phyloP scores from a whole-genome alignment of 306 rosid species.

The Cucurbita moschata region DNA sequence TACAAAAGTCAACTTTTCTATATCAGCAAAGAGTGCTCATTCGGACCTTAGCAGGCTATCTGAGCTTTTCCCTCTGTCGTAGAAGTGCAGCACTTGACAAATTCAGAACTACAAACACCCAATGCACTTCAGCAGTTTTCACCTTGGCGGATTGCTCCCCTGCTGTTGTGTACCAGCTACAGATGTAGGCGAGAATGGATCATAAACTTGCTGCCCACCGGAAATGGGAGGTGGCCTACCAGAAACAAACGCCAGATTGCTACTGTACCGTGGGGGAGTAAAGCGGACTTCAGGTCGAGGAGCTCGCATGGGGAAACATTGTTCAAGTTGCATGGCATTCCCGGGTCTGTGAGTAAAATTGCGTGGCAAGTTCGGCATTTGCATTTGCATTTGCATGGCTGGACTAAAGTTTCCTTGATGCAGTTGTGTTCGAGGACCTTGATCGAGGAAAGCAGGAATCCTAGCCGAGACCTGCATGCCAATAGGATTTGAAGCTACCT shows the following conservation, averaged over 20 bases:
- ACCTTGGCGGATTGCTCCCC: slow-evolving; percentile 25
- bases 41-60: not conserved
- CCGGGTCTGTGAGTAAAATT: slow-evolving; percentile 26
- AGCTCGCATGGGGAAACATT: slow-evolving; percentile 25
- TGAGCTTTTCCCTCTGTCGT: not conserved
- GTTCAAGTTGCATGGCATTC: slow-evolving; percentile 30
- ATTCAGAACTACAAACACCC: not conserved
- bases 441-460: slow-evolving; percentile 32
- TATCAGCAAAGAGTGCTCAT: not conserved
- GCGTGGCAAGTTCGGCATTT: slow-evolving; percentile 21
- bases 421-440: slow-evolving; percentile 32
- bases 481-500: slow-evolving; percentile 16
- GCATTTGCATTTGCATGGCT: slow-evolving; percentile 41
- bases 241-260: slow-evolving; percentile 25
- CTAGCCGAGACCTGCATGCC: slow-evolving; percentile 29
- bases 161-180: slow-evolving; percentile 19
- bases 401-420: slow-evolving; percentile 46
- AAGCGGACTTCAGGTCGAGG: slow-evolving; percentile 24
- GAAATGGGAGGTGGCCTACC: slow-evolving; percentile 29
- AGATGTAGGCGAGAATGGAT: slow-evolving; percentile 91
- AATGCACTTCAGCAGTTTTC: not conserved
- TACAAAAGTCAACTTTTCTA: not conserved
- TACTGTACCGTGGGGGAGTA: slow-evolving; percentile 30
- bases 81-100: not conserved
- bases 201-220: slow-evolving; percentile 69